Conservation (phyloP, 345 rosid genomes). For the Alliaria petiolata region DNA sequence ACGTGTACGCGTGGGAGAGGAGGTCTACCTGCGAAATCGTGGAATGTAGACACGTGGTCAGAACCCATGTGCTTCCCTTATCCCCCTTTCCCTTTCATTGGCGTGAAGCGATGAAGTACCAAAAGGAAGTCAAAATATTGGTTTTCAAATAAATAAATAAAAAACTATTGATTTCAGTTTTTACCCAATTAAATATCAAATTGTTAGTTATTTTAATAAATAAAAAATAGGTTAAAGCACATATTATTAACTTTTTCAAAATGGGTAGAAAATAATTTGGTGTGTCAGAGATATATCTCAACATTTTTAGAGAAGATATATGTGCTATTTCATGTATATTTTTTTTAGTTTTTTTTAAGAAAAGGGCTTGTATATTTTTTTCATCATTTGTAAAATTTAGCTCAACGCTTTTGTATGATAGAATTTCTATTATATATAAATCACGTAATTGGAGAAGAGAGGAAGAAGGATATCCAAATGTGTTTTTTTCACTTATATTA, state of each 20-base stretch:
- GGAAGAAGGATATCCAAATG: no score
- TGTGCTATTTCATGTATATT: not conserved
- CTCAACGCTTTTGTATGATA: not conserved
- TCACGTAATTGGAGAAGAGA: no score
- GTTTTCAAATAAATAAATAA: not conserved
- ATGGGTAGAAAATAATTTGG: not conserved
- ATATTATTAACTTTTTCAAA: not conserved
- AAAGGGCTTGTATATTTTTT: no score
- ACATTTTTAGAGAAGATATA: not conserved
- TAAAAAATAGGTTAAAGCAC: no score
- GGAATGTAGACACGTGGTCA: slow-evolving; percentile 19
- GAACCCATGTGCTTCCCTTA: slow-evolving; percentile 26
- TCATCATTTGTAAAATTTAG: not conserved
- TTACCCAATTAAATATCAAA: not conserved
- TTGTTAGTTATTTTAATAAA: no score
- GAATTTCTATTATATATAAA: not conserved
- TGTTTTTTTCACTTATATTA: no score
- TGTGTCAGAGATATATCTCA: no score
- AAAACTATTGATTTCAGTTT: not conserved
- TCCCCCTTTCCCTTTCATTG: slow-evolving; percentile 7
- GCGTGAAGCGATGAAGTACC: not conserved
- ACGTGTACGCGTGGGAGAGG: slow-evolving; percentile 6
- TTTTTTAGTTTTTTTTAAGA: no score
- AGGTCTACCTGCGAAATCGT: slow-evolving; percentile 4
- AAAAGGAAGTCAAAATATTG: not conserved